These are phyloP conservation scores for Neocatenulostroma microsporum DNA, from an alignment of 2,329 filamentous ascomycete species.

Conservation along the genomic window DNA sequence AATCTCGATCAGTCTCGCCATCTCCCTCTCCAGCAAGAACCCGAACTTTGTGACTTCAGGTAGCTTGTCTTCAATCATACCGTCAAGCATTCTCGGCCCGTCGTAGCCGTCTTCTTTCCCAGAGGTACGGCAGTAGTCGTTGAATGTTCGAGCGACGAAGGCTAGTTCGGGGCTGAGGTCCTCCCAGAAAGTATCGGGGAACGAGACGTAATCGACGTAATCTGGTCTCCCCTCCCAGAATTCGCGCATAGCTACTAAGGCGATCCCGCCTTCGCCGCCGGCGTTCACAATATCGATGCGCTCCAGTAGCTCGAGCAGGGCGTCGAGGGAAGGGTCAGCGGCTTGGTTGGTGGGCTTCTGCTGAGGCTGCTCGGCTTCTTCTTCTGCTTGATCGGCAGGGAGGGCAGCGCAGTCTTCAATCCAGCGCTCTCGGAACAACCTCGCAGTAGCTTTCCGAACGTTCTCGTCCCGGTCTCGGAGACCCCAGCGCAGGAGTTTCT, in stretches of 20 bases:
- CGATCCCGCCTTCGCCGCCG: slow-evolving; percentile 81
- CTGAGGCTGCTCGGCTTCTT: slow-evolving; percentile 39
- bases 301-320: slow-evolving; percentile 81
- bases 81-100: slow-evolving; percentile 63
- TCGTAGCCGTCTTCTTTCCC: slow-evolving; percentile 34
- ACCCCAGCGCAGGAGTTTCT: slow-evolving; percentile 93
- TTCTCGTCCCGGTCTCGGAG: slow-evolving; percentile 88
- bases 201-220: slow-evolving; percentile 63
- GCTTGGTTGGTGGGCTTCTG: slow-evolving; percentile 39
- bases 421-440: slow-evolving; percentile 91
- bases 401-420: slow-evolving; percentile 84
- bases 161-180: slow-evolving; percentile 75
- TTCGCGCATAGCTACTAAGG: slow-evolving; percentile 85
- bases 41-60: slow-evolving; percentile 89
- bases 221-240: slow-evolving; percentile 93
- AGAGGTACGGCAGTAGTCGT: slow-evolving; percentile 77
- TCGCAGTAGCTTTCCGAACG: slow-evolving; percentile 82
- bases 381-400: slow-evolving; percentile 51
- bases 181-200: slow-evolving; percentile 67
- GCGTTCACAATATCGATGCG: slow-evolving; percentile 90
- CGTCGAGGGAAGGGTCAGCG: slow-evolving; percentile 65
- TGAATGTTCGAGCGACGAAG: slow-evolving; percentile 87
- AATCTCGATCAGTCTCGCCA: slow-evolving; percentile 59
- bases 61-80: slow-evolving; percentile 84
- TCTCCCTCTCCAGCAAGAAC: slow-evolving; percentile 75